These are phyloP conservation scores for Prototheca cutis DNA, from an alignment of 163 green algal genomes.

Conservation along the genomic window DNA sequence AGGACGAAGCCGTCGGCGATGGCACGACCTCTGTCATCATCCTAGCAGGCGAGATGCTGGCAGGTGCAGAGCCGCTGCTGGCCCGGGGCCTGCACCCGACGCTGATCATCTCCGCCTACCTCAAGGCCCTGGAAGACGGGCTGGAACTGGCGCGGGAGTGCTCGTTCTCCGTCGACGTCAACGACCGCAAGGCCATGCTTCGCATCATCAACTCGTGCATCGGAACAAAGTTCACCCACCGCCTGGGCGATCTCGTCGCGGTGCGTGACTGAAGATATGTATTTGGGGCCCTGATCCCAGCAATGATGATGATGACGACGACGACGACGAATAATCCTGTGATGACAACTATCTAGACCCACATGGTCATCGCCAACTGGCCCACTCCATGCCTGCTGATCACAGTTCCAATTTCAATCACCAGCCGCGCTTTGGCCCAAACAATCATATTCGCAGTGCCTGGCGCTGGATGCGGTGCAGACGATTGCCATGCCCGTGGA, in stretches of 20 bases:
- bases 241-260: conserved; percentile 91
- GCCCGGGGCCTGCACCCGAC: conserved; percentile 93
- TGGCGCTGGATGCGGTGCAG: conserved; percentile 89
- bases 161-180: conserved; percentile 82
- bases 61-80: conserved; percentile 83
- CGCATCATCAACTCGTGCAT: conserved; percentile 93
- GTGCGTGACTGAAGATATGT: too few relatives aligned
- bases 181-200: conserved; percentile 76
- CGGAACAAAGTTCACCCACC: conserved; percentile 95
- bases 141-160: conserved; percentile 71
- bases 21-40: conserved; percentile 99
- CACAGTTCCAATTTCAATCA: neutral
- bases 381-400: too few relatives aligned
- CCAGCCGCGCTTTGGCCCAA: neutral
- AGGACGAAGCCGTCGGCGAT: conserved; percentile 97
- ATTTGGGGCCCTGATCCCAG: too few relatives aligned
- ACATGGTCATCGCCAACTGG: too few relatives aligned
- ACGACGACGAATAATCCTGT: too few relatives aligned
- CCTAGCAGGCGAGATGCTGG: conserved; percentile 76
- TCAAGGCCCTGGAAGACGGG: conserved; percentile 41
- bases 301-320: too few relatives aligned
- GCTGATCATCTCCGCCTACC: conserved; percentile 88
- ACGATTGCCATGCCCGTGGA: conserved; percentile 4
- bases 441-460: conserved; percentile 44
- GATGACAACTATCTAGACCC: too few relatives aligned